Conservation (phyloP, 495 filamentous ascomycete genomes). For the Aspergillus taichungensis region DNA sequence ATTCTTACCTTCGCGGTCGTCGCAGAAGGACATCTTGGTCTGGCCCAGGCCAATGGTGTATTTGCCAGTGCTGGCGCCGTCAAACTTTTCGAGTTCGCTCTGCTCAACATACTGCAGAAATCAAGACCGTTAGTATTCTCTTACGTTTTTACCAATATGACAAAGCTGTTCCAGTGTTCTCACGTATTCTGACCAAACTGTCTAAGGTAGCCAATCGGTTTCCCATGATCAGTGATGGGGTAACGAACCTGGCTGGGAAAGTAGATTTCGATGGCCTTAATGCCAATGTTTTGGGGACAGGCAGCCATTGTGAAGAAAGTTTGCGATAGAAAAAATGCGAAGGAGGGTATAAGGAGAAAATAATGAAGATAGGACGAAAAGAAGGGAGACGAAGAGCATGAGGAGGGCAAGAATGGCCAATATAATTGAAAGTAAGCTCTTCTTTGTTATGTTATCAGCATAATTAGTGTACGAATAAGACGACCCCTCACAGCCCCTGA, state of each 20-base stretch:
- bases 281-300: conserved; percentile 93
- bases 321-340: no score
- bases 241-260: conserved; percentile 82
- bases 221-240: background rate
- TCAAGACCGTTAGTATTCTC: no score
- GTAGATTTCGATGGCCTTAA: conserved; percentile 99
- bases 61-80: conserved; percentile 88
- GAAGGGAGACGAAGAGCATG: background rate
- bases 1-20: conserved; percentile 95
- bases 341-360: background rate
- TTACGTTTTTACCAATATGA: no score
- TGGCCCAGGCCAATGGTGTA: conserved; percentile 99
- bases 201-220: no score
- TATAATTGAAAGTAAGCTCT: no score
- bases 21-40: conserved; percentile 99
- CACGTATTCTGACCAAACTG: no score
- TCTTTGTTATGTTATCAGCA: no score
- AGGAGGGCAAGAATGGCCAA: conserved; percentile 3
- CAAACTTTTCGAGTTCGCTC: conserved; percentile 91
- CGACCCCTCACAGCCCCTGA: no score
- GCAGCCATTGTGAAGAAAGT: conserved; percentile 59
- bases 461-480: no score
- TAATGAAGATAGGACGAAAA: background rate
- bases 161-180: conserved; percentile 1
- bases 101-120: conserved; percentile 83